Base-by-base conservation (phyloP, 257 asterid genomes). In the Misopates orontium region DNA sequence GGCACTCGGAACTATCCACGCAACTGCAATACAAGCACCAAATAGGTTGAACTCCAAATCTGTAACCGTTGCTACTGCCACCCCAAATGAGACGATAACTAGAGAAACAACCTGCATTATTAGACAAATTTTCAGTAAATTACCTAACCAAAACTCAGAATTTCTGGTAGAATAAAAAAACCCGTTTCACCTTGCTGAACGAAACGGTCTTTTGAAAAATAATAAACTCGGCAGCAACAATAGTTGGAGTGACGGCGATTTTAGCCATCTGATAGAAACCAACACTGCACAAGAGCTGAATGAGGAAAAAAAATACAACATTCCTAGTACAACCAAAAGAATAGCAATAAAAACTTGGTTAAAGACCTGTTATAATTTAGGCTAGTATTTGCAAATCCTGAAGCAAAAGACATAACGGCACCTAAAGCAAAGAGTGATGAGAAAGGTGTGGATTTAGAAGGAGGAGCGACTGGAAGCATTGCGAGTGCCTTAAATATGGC, bases 221-320 rank as follows among this genome's bases (percentile, higher is more conserved):
- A 58, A 82, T 8, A 64, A 86, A 91, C 61, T 91, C 96, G 2
- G 94, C 91, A 11, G 81, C 62, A 23, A 88, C 98, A 28, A 91
- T 88, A 62, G 96, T 88, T 23, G 98, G 95, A 60, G 96, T 91
- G 74, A 91, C 96, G 1, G 95, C 95, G 64, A 88, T 91, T 70
- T 91, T 91, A 21, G 98, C 95, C 98, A 88, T 91, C 85, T 91
- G 96, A 73, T 91, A 88, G 72, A 91, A 91, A 71, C 98, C 95
- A 56, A 88, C 95, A 68, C 98, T 91, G 91, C 80, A 71, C 41
- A 60, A 70, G 66, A 77, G 15, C 64, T 58, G 73, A 76, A 76
- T 74, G 68, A 82, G 82, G 48, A 76, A 28, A 69, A 0, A 5
- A 63, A 9, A 55, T 50, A 28, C 45, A 62, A 49, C 13, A 24